phyloP scores from a whole-genome alignment of 202 grass and related monocot species.

The Carex arenaria region DNA sequence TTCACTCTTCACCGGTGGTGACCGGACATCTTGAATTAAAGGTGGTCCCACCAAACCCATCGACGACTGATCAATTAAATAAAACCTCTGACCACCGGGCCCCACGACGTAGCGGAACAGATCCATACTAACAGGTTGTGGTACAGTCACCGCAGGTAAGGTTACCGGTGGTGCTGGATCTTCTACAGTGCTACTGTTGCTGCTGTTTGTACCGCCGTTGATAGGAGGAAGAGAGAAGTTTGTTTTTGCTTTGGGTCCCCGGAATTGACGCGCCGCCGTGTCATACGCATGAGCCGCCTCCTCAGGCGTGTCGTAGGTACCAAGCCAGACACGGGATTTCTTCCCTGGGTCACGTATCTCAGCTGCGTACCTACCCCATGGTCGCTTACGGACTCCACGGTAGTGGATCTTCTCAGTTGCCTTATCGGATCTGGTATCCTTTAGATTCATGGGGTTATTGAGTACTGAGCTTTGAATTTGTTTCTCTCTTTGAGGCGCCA shows the following conservation, averaged over 20 bases:
- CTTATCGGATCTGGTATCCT: not conserved
- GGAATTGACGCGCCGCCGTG: constrained; percentile 24
- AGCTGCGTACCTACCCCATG: constrained; percentile 43
- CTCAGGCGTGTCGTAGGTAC: constrained; percentile 44
- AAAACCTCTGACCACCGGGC: constrained; percentile 5
- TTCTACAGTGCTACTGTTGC: constrained; percentile 22
- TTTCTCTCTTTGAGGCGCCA: constrained; percentile 12
- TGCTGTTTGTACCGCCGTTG: not conserved
- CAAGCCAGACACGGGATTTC: constrained; percentile 46
- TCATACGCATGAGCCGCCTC: constrained; percentile 46
- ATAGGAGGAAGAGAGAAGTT: constrained; percentile 9
- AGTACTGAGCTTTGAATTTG: not conserved
- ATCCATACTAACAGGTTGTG: not conserved
- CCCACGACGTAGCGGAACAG: not conserved
- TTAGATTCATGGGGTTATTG: not conserved
- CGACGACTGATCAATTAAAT: constrained; percentile 15
- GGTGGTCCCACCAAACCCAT: not conserved
- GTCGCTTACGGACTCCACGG: constrained; percentile 38
- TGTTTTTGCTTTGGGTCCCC: constrained; percentile 30
- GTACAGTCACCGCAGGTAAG: not conserved
- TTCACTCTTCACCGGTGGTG: constrained; percentile 12
- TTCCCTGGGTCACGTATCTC: constrained; percentile 46
- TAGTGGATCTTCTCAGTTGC: constrained; percentile 13
- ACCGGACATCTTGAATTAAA: not conserved
- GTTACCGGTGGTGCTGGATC: not conserved